Evolutionary conservation across 2,329 filamentous ascomycete species (phyloP).

Genomic region (Nakataea oryzae): DNA sequence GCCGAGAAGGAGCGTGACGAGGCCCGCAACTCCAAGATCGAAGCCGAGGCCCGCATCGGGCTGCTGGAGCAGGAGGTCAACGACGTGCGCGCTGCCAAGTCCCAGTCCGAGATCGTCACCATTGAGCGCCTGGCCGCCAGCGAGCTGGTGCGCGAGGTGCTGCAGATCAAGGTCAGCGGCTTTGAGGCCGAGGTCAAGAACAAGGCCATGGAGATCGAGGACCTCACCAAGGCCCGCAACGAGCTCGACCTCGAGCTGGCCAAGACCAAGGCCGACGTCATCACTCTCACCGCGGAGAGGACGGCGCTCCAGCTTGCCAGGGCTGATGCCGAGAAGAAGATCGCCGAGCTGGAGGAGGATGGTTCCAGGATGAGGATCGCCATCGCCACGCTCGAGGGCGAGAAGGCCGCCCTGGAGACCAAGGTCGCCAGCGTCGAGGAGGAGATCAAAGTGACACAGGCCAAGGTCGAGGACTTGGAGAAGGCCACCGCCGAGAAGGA

Average conservation of each 20-base stretch:
- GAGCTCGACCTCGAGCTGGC: neutral
- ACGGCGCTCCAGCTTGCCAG: constrained; percentile 1
- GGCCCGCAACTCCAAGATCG: neutral
- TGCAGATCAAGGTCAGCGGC: constrained; percentile 5
- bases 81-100: constrained; percentile 3
- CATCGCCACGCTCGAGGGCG: constrained; percentile 3
- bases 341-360: constrained; percentile 1
- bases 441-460: neutral
- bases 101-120: constrained; percentile 8
- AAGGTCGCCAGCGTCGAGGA: neutral
- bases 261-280: neutral
- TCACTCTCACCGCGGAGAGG: constrained; percentile 1
- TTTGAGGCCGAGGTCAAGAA: constrained; percentile 4
- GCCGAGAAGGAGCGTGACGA: neutral
- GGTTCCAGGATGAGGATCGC: neutral
- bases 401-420: constrained; percentile 1
- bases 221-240: neutral
- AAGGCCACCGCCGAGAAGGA: neutral
- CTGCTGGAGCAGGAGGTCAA: constrained; percentile 7
- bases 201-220: neutral
- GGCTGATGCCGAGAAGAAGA: neutral
- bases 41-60: neutral
- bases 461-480: constrained; percentile 4
- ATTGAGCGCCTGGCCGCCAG: constrained; percentile 7
- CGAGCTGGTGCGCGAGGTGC: constrained; percentile 6